Conservation (phyloP, 805 yeast genomes). For the Lipomyces kockii region DNA sequence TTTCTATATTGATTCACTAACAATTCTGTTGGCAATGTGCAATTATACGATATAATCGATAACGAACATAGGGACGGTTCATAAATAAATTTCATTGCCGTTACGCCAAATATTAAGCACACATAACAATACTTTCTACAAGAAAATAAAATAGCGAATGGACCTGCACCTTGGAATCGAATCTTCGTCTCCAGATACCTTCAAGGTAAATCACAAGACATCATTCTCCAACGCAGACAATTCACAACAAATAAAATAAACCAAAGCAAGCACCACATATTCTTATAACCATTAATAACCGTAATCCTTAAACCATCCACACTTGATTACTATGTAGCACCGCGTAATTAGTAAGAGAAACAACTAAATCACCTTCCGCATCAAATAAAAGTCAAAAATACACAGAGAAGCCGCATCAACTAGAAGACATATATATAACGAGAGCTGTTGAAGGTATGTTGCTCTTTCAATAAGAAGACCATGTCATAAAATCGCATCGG, state of each 20-base stretch:
- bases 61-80: not conserved
- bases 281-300: not conserved
- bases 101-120: slow-evolving; percentile 3
- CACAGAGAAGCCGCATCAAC: not conserved
- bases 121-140: not conserved
- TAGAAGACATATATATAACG: not conserved
- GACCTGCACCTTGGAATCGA: not conserved
- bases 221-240: not conserved
- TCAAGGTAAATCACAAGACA: not conserved
- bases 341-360: not conserved
- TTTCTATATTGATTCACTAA: not conserved
- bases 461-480: not conserved
- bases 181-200: not conserved
- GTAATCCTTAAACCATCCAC: not conserved
- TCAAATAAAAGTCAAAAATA: not conserved
- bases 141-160: not conserved
- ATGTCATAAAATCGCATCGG: not conserved
- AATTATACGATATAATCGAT: not conserved
- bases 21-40: not conserved
- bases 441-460: not conserved
- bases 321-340: not conserved
- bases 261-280: not conserved
- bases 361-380: not conserved
- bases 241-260: not conserved
- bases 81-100: slow-evolving; percentile 4